Percentiles rank a stretch among this genome's conserved stretches.
Evolutionary conservation across 768 basidiomycete genomes (phyloP).

Genomic region (Lepiota venenata): DNA sequence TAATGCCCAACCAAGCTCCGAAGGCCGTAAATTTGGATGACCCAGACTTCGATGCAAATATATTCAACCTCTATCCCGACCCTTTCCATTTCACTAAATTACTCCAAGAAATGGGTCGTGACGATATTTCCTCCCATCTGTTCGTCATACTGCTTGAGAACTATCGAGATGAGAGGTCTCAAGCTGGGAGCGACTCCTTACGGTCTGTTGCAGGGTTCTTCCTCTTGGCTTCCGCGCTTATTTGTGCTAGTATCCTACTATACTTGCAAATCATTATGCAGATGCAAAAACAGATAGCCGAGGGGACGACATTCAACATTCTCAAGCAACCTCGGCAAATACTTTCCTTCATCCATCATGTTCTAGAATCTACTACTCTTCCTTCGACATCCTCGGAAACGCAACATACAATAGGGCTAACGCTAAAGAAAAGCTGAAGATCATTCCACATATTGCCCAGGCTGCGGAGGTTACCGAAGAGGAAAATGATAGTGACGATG

Average conservation of each 20-base stretch:
- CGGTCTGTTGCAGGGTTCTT: slow-evolving; percentile 31
- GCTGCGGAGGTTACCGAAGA: slow-evolving; percentile 36
- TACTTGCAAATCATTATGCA: slow-evolving; percentile 80
- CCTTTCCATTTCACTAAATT: slow-evolving; percentile 66
- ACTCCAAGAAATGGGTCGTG: slow-evolving; percentile 60
- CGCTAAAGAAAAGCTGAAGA: slow-evolving; percentile 20
- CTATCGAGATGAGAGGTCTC: slow-evolving; percentile 48
- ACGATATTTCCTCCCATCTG: slow-evolving; percentile 67
- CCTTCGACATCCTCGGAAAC: slow-evolving; percentile 21
- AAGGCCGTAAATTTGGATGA: slow-evolving; percentile 33
- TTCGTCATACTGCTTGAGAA: slow-evolving; percentile 73
- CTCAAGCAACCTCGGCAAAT: slow-evolving; percentile 65
- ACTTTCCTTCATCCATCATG: slow-evolving; percentile 79
- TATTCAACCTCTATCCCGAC: slow-evolving; percentile 72
- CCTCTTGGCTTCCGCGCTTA: background rate
- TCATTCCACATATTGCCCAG: slow-evolving; percentile 29
- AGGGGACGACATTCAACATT: slow-evolving; percentile 54
- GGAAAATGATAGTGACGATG: slow-evolving; percentile 60
- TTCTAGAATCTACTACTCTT: slow-evolving; percentile 44
- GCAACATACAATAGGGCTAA: slow-evolving; percentile 18
- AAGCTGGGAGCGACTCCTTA: slow-evolving; percentile 44
- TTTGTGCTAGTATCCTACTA: slow-evolving; percentile 51
- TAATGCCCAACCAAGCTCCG: slow-evolving; percentile 42
- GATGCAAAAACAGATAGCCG: slow-evolving; percentile 69
- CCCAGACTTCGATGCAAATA: slow-evolving; percentile 47